Conservation (phyloP, 371 early-diverging fungal genomes). For the Mucor saturninus region DNA sequence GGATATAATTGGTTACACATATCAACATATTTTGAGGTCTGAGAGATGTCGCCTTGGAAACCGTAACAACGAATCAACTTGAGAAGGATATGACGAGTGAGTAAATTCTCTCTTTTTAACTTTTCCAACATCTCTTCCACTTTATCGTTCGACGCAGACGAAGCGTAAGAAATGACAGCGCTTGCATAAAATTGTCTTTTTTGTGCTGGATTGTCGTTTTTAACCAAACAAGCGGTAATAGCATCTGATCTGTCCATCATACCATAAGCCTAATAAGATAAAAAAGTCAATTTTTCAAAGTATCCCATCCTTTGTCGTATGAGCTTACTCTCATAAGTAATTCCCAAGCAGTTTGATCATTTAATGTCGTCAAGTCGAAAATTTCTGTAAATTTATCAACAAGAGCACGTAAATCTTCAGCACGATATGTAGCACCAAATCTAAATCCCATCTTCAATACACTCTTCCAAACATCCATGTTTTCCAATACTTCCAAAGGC, state of each 20-base stretch:
- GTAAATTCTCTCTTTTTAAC: conserved; percentile 13
- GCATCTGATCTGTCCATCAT: conserved; percentile 27
- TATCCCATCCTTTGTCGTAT: background rate
- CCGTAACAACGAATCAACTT: conserved; percentile 35
- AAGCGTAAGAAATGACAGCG: conserved; percentile 30
- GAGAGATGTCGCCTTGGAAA: conserved; percentile 28
- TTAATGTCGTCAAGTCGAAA: conserved; percentile 23
- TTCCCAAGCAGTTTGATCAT: conserved; percentile 33
- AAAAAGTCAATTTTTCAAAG: background rate
- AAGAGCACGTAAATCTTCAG: conserved; percentile 34
- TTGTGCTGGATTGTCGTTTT: background rate
- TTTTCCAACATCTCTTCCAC: conserved; percentile 22
- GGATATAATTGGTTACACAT: conserved; percentile 26
- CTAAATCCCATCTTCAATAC: conserved; percentile 36
- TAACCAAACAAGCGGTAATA: conserved; percentile 4
- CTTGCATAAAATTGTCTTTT: conserved; percentile 4
- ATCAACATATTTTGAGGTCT: conserved; percentile 17
- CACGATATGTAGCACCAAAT: conserved; percentile 23
- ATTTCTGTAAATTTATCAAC: conserved; percentile 26
- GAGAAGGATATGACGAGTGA: conserved; percentile 11
- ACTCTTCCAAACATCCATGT: conserved; percentile 37
- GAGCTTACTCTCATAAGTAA: conserved; percentile 40
- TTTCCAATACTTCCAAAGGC: conserved; percentile 17
- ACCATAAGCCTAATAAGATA: conserved; percentile 19
- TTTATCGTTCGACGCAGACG: conserved; percentile 14